phyloP scores from a whole-genome alignment of 768 basidiomycete genomes.

The Wakefieldia striispora region DNA sequence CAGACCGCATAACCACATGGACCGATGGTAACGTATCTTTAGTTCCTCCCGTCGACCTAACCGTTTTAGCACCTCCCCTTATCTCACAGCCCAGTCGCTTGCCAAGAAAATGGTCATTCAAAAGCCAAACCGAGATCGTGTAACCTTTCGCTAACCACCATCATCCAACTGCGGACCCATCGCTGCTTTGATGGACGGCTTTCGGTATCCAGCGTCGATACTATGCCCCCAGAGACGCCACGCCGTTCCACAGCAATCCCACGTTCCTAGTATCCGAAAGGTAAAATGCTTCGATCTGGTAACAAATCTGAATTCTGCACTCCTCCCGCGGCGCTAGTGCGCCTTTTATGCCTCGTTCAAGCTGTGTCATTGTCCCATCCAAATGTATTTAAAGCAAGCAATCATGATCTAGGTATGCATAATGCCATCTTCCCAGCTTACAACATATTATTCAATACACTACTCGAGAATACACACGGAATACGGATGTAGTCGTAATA shows the following conservation, averaged over 20 bases:
- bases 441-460: constrained; percentile 14
- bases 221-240: not conserved
- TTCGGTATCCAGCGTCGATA: too few relatives aligned
- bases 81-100: too few relatives aligned
- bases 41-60: too few relatives aligned
- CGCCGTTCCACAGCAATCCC: not conserved
- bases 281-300: constrained; percentile 10
- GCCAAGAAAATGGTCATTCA: too few relatives aligned
- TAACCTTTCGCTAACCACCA: too few relatives aligned
- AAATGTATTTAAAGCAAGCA: not conserved
- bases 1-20: too few relatives aligned
- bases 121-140: too few relatives aligned
- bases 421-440: not conserved
- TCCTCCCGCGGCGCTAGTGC: constrained; percentile 12
- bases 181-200: too few relatives aligned
- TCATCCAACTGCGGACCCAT: too few relatives aligned
- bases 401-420: not conserved
- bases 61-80: too few relatives aligned
- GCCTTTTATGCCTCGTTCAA: not conserved
- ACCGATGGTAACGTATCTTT: too few relatives aligned
- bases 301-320: constrained; percentile 2
- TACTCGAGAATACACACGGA: constrained; percentile 1
- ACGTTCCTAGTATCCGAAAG: constrained; percentile 4
- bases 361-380: not conserved
- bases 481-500: not conserved